Conservation (phyloP, 345 rosid species). For the Citrus sp. region DNA sequence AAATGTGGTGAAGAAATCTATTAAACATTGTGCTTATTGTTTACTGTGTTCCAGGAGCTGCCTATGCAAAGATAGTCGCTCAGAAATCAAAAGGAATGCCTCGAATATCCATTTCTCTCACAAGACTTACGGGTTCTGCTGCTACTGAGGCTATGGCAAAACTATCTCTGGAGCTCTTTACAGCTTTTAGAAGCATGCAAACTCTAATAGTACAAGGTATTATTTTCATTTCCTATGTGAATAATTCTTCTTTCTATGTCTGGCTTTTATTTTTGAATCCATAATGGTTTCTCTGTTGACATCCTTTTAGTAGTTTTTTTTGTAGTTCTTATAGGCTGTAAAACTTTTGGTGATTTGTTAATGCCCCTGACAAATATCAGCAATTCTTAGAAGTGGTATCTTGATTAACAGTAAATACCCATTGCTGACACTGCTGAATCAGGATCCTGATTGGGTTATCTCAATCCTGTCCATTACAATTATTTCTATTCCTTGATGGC, state of each 20-base stretch:
- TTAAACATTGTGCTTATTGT: not conserved
- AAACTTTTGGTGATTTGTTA: not conserved
- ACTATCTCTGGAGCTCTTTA: slow-evolving; percentile 60
- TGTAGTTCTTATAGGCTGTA: not conserved
- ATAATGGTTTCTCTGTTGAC: not conserved
- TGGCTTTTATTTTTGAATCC: not conserved
- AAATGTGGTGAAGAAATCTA: not conserved
- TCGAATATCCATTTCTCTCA: slow-evolving; percentile 49
- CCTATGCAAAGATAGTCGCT: slow-evolving; percentile 59
- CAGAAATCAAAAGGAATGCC: slow-evolving; percentile 97
- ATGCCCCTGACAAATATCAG: not conserved
- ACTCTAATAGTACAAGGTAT: slow-evolving; percentile 47
- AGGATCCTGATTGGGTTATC: not conserved
- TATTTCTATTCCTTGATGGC: not conserved
- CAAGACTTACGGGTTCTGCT: slow-evolving; percentile 49
- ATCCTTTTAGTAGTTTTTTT: not conserved
- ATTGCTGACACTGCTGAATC: not conserved
- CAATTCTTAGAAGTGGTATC: not conserved
- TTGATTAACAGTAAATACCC: not conserved
- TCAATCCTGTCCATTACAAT: not conserved
- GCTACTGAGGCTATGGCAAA: slow-evolving; percentile 59
- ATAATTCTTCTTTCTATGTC: not conserved
- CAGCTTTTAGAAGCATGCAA: slow-evolving; percentile 44
- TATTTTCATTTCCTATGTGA: not conserved
- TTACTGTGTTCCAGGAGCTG: slow-evolving; percentile 37